Conservation (phyloP, 768 basidiomycete genomes). For the Rhodosporidiobolus sp. region DNA sequence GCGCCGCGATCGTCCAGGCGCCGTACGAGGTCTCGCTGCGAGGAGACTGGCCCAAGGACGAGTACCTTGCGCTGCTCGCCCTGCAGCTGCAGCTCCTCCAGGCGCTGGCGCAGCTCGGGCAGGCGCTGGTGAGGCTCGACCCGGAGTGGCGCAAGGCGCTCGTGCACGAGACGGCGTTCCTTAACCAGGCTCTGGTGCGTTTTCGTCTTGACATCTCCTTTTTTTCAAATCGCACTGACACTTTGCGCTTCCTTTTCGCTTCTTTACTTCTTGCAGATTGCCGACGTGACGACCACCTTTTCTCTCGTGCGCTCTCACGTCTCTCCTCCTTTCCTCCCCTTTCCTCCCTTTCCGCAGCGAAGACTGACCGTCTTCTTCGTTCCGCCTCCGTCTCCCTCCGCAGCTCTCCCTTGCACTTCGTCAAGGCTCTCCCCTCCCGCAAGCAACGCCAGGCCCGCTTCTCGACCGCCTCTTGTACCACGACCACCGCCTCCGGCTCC, state of each 20-base stretch:
- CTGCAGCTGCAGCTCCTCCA: conserved; percentile 53
- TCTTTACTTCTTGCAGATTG: conserved; percentile 49
- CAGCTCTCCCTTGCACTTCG: conserved; percentile 53
- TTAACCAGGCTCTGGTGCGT: conserved; percentile 58
- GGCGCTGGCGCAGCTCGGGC: conserved; percentile 45
- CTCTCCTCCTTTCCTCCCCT: no score
- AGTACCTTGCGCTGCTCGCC: conserved; percentile 54
- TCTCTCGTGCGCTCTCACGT: conserved; percentile 47
- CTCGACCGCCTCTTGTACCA: conserved; percentile 56
- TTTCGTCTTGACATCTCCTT: conserved; percentile 35
- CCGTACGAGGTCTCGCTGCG: conserved; percentile 41
- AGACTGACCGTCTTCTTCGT: no score
- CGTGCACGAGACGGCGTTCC: conserved; percentile 54
- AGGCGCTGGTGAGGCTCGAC: conserved; percentile 54
- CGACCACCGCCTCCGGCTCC: conserved; percentile 26
- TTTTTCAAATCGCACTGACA: no score
- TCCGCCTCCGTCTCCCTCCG: accelerated
- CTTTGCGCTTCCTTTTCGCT: not conserved
- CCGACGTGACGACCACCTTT: conserved; percentile 55
- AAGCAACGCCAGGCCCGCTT: conserved; percentile 52
- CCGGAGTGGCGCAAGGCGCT: conserved; percentile 52
- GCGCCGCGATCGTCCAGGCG: conserved; percentile 38
- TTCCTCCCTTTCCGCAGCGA: not conserved
- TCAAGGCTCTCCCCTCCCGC: conserved; percentile 54
- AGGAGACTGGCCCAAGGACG: conserved; percentile 58